A percentile compares a stretch with the other conserved stretches of the same genome.
Evolutionary conservation across 2,329 filamentous ascomycete species (phyloP).

Genomic region (Neofusicoccum sp.): DNA sequence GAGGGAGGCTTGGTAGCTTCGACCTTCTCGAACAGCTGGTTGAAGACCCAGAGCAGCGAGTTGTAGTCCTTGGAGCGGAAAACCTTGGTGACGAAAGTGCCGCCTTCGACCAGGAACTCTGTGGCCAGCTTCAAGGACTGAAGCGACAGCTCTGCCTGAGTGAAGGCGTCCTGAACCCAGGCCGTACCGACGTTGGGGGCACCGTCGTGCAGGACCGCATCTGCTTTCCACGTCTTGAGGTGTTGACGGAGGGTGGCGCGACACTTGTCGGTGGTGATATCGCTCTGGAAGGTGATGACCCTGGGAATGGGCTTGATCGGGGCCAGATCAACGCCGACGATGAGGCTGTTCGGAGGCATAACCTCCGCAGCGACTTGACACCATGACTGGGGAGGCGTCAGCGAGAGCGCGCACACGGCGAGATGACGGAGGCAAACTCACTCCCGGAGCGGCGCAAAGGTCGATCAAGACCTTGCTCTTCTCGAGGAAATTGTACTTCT

Average conservation of each 20-base stretch:
- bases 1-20: slow-evolving; percentile 97
- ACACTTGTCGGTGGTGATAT: slow-evolving; percentile 97
- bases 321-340: slow-evolving; percentile 88
- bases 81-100: slow-evolving; percentile 95
- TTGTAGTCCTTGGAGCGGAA: slow-evolving; percentile 98
- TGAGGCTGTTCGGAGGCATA: slow-evolving; percentile 86
- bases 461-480: slow-evolving; percentile 95
- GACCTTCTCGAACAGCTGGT: slow-evolving; percentile 91
- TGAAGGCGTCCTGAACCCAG: slow-evolving; percentile 98
- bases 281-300: slow-evolving; percentile 93
- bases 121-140: slow-evolving; percentile 91
- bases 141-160: slow-evolving; percentile 88
- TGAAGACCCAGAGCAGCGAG: slow-evolving; percentile 92
- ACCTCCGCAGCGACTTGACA: slow-evolving; percentile 94
- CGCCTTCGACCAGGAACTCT: slow-evolving; percentile 85
- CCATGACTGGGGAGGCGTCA: slow-evolving; percentile 65
- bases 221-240: slow-evolving; percentile 93
- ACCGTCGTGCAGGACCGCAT: slow-evolving; percentile 93
- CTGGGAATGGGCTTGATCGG: slow-evolving; percentile 95
- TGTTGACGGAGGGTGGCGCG: slow-evolving; percentile 84
- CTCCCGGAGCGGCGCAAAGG: slow-evolving; percentile 93
- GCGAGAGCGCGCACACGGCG: not conserved
- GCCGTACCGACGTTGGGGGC: slow-evolving; percentile 97
- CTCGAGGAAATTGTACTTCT: slow-evolving; percentile 97
- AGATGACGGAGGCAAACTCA: slow-evolving; percentile 45